Percentiles rank a stretch among this genome's conserved stretches.
Conservation (phyloP, 1,284 basidiomycete genomes). For the Leccinum fallax region DNA sequence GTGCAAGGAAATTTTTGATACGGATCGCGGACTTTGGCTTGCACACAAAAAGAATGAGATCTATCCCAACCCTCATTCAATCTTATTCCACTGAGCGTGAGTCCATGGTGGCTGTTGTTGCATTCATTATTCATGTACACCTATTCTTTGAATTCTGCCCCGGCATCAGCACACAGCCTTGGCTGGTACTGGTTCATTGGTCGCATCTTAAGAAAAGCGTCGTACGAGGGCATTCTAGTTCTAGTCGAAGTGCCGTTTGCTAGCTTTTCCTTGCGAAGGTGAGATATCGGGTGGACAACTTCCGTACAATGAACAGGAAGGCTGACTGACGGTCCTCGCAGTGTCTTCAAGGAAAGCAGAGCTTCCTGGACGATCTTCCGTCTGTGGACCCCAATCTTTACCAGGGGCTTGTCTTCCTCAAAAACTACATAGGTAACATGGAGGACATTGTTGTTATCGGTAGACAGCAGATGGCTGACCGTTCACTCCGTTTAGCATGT, state of each 20-base stretch:
- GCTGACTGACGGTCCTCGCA: conserved; percentile 34
- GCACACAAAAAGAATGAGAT: conserved; percentile 89
- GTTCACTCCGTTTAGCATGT: conserved; percentile 63
- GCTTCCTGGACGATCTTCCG: conserved; percentile 87
- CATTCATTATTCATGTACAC: conserved; percentile 3
- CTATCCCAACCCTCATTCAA: conserved; percentile 87
- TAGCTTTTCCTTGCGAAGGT: no score
- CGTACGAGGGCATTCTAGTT: no score
- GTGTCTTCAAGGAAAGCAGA: conserved; percentile 84
- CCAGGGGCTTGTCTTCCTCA: conserved; percentile 1
- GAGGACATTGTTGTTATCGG: conserved; percentile 56
- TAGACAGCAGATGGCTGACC: conserved; percentile 4
- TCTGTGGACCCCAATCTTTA: conserved; percentile 92
- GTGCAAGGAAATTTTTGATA: conserved; percentile 93
- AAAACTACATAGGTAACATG: conserved; percentile 72
- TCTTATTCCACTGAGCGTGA: conserved; percentile 81
- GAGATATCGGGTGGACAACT: neutral
- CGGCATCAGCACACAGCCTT: conserved; percentile 68
- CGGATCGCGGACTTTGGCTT: conserved; percentile 92
- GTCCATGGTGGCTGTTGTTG: conserved; percentile 28
- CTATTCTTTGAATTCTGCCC: neutral
- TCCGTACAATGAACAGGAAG: neutral
- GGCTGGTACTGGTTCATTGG: conserved; percentile 84
- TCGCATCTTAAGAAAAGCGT: no score
- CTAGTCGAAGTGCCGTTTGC: no score